Evolutionary conservation across 495 filamentous ascomycete species (phyloP).

Genomic region (Podospora pseudoanserina): DNA sequence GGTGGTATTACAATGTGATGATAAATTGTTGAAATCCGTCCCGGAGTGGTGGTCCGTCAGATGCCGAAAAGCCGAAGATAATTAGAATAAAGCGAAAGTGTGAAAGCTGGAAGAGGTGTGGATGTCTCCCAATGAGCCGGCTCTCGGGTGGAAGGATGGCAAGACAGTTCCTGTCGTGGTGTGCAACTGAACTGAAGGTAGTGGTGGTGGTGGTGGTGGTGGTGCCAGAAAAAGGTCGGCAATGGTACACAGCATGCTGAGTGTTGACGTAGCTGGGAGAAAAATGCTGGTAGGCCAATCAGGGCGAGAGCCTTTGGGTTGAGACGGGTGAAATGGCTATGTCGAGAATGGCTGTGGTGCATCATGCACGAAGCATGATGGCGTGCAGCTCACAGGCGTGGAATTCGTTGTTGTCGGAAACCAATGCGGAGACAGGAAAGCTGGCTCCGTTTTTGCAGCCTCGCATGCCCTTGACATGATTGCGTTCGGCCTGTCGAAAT

Average conservation of each 20-base stretch:
- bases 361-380: conserved; percentile 20
- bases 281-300: conserved; percentile 17
- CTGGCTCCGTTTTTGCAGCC: conserved; percentile 19
- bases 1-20: conserved; percentile 29
- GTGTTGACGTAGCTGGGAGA: neutral
- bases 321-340: conserved; percentile 18
- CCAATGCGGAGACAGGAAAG: conserved; percentile 20
- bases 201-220: conserved; percentile 1
- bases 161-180: neutral
- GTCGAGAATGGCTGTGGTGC: conserved; percentile 15
- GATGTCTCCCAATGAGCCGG: conserved; percentile 23
- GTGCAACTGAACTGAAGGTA: conserved; percentile 16
- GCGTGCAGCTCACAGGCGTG: conserved; percentile 19
- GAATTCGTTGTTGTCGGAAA: conserved; percentile 14
- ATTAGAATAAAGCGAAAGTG: conserved; percentile 16
- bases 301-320: neutral
- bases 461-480: conserved; percentile 20
- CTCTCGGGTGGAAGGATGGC: conserved; percentile 16
- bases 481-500: conserved; percentile 21
- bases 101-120: neutral
- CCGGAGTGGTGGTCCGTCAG: conserved; percentile 11
- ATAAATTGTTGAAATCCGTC: conserved; percentile 1
- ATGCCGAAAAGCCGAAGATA: conserved; percentile 9
- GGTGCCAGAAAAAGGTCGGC: conserved; percentile 8
- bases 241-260: conserved; percentile 17